phyloP scores from a whole-genome alignment of 2,329 filamentous ascomycete genomes.

The Scedosporium dehoogii region DNA sequence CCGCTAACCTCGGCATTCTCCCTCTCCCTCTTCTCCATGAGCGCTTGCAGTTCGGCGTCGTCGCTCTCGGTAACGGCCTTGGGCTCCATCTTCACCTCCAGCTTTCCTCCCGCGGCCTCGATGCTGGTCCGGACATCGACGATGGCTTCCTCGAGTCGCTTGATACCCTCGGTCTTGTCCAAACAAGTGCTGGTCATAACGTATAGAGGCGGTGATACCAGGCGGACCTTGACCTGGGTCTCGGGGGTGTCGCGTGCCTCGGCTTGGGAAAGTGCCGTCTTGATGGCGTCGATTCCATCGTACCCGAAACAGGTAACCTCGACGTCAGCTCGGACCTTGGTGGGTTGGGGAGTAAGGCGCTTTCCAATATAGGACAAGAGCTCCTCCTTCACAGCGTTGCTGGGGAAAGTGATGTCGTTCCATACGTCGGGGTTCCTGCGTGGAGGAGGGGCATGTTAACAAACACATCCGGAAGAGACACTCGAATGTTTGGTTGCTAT shows the following conservation, averaged over 20 bases:
- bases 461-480: not conserved
- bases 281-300: conserved; percentile 97
- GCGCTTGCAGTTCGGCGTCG: conserved; percentile 88
- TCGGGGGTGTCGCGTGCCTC: conserved; percentile 89
- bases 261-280: conserved; percentile 80
- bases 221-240: conserved; percentile 93
- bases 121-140: conserved; percentile 77
- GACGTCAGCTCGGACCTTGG: conserved; percentile 95
- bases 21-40: conserved; percentile 98
- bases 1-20: conserved; percentile 98
- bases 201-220: conserved; percentile 95
- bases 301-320: conserved; percentile 94
- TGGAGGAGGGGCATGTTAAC: not conserved
- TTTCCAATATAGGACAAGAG: conserved; percentile 94
- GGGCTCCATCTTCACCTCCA: conserved; percentile 93
- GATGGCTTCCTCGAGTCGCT: conserved; percentile 79
- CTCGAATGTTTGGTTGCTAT: not conserved
- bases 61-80: conserved; percentile 99
- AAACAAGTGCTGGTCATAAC: conserved; percentile 92
- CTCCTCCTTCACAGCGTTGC: conserved; percentile 75
- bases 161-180: conserved; percentile 82
- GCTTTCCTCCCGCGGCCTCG: conserved; percentile 63
- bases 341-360: conserved; percentile 94
- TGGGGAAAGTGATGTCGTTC: conserved; percentile 86
- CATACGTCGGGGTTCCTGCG: conserved; percentile 84